Evolutionary conservation across 495 filamentous ascomycete species (phyloP).

Genomic region (Tuber borchii): DNA sequence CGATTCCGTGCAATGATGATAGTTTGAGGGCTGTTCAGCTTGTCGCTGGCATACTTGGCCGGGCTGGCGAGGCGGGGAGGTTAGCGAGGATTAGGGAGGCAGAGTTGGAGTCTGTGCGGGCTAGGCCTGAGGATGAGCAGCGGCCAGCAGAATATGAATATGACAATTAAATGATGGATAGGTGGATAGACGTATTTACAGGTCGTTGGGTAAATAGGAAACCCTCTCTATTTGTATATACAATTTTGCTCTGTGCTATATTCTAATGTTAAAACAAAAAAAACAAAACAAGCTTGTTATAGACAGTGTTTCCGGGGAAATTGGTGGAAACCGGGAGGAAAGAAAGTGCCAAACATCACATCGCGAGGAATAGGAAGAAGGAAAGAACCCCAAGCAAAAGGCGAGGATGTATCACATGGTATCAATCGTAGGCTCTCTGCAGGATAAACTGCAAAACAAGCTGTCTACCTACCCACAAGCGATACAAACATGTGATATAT

Average conservation of each 20-base stretch:
- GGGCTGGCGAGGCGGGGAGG: constrained; percentile 75
- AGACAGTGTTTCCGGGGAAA: constrained; percentile 10
- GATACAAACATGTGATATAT: neutral
- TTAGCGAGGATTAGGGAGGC: constrained; percentile 57
- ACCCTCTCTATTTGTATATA: constrained; percentile 18
- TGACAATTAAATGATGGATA: neutral
- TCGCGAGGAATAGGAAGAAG: neutral
- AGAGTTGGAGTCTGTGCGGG: constrained; percentile 45
- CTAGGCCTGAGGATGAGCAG: constrained; percentile 5
- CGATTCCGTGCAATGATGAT: constrained; percentile 95
- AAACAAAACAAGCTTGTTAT: constrained; percentile 7
- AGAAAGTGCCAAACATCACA: neutral
- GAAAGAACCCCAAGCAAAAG: neutral
- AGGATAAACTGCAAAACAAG: neutral
- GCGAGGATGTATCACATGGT: neutral
- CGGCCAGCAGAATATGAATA: constrained; percentile 5
- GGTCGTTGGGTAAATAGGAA: neutral
- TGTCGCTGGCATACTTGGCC: constrained; percentile 76
- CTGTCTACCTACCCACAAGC: neutral
- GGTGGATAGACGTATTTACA: constrained; percentile 8
- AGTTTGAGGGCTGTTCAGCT: constrained; percentile 72
- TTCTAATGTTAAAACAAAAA: neutral
- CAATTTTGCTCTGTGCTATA: neutral
- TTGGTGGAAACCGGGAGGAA: neutral
- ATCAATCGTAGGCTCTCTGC: neutral